Base-by-base conservation (phyloP, 2,329 filamentous ascomycete species). In the Colletotrichum spaethianum region DNA sequence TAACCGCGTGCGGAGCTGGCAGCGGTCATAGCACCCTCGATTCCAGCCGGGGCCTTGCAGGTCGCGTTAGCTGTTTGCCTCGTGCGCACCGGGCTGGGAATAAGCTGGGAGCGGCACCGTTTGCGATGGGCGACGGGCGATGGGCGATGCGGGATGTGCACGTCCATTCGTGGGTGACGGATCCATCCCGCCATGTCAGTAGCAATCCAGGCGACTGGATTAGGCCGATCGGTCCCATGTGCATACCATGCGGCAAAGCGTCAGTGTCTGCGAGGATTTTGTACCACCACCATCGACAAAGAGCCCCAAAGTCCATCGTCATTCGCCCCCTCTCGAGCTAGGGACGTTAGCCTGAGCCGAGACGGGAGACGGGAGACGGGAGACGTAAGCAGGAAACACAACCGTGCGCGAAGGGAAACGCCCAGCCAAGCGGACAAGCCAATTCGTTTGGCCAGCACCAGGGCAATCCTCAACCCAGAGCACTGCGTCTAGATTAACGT, bases 111-210 rank as follows among this genome's bases (percentile, higher is more conserved):
- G 63, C 67, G 40, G 63, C 63, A 63, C 62, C 63, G 57, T 62
- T 68, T 67, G 68, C 31, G 56, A 66, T 48, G 61, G 23, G 60
- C 33, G 48, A 48, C 28, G 31, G 64, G 59, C 46, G 33, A 46
- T 50, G 59, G 50, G 50, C 38, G 23, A 52, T 53, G 61, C 31
- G 61, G 33, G 61, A 59, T 44, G 52, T 59, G 50, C 63, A 59
- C 52, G 63, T 59, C 63, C 63, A 59, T 36, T 40, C 52, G 44
- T 28, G 55, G 53, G 18, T 63, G 55, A 65, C 63, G 63, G 55
- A 53, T 55, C 62, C 67, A 67, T 67, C 67, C 67, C 55, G 67
- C 67, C 53, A 67, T 60, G 44, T 42, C 67, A 56, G 52, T 60
- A 55, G 20, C 52, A 33, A 23, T 56, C 55, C 67, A 70, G 40